Base-by-base conservation (phyloP, 106 monocot genomes). In the Dioscorea zingiberensis region DNA sequence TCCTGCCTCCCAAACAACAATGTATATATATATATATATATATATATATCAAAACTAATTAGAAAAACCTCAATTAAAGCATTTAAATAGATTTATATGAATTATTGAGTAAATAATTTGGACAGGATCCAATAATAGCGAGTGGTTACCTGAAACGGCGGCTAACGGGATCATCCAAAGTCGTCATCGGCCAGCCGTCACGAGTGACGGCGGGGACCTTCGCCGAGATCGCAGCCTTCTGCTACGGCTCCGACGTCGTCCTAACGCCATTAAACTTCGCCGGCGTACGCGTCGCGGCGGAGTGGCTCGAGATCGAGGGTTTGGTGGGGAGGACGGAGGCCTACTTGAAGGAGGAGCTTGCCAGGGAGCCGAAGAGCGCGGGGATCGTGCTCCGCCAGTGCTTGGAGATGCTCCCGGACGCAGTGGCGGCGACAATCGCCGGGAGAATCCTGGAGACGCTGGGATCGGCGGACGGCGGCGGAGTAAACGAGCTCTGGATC, bases 401-500 rank as follows among this genome's bases (percentile, higher is more conserved):
- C 70, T 60, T 65, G 47, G 55, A 16, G 55, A 51, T 88, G 17
- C 75, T 88, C 21, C 76, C 71, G 3, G 67, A 63, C 14, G 67
- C 59, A 29, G 64, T 71, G 14, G 71, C 71, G 60, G 72, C 70
- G 67, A 64, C 44, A 55, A 54, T 92, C 51, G 78, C 81, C 4
- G 84, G 64, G 10, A 59, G 87, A 76, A 91, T 91, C 81, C 64
- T 88, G 25, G 88, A 86, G 83, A 67, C 61, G 19, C 32, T 97
- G 27, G 76, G 68, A 24, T 62, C 32, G 10, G 58, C 44, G 11
- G 80, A 47, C 16, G 73, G 9, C 18, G 80, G 51, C 10, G 73
- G 65, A 29, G 71, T 44, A 2, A 19, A 64, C 18, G 44, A 8
- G 3, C 62, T 7, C 17, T 92, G 87, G 97, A 66, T 81, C n/a